Conservation (phyloP, 2,329 filamentous ascomycete genomes). For the Sporothrix protearum region DNA sequence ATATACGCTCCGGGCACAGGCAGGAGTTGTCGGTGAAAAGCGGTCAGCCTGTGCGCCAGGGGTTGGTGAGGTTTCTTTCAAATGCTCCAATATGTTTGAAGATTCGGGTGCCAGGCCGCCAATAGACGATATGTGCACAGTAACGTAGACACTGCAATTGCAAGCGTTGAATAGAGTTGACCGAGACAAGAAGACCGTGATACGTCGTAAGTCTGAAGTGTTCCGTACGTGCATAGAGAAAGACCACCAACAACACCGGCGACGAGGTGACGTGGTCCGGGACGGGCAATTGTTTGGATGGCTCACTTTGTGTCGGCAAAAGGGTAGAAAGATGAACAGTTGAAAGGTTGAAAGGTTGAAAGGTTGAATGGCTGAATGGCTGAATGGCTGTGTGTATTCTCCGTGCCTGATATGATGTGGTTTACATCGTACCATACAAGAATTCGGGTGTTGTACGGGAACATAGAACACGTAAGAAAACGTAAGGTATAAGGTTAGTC, state of each 20-base stretch:
- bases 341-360: too few relatives aligned
- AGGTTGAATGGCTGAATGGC: not conserved
- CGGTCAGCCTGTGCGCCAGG: not conserved
- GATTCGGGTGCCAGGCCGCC: not conserved
- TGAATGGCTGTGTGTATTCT: not conserved
- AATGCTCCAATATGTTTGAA: not conserved
- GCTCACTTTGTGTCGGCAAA: not conserved
- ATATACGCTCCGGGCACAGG: not conserved
- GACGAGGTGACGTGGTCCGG: too few relatives aligned
- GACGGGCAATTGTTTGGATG: not conserved
- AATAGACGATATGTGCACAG: not conserved
- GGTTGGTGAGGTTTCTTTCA: not conserved
- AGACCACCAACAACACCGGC: too few relatives aligned
- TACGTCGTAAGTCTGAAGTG: not conserved
- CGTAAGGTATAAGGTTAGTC: too few relatives aligned
- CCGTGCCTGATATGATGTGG: not conserved
- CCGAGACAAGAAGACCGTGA: not conserved
- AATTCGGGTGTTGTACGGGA: not conserved
- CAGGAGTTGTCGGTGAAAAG: not conserved
- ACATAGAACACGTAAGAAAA: not conserved
- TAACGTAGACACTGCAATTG: not conserved
- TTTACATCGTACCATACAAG: not conserved
- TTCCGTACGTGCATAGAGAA: not conserved
- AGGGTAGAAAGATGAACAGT: too few relatives aligned
- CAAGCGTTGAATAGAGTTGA: not conserved